These are phyloP conservation scores for Myxozyma monticola DNA, from an alignment of 805 yeast species.

Conservation along the genomic window DNA sequence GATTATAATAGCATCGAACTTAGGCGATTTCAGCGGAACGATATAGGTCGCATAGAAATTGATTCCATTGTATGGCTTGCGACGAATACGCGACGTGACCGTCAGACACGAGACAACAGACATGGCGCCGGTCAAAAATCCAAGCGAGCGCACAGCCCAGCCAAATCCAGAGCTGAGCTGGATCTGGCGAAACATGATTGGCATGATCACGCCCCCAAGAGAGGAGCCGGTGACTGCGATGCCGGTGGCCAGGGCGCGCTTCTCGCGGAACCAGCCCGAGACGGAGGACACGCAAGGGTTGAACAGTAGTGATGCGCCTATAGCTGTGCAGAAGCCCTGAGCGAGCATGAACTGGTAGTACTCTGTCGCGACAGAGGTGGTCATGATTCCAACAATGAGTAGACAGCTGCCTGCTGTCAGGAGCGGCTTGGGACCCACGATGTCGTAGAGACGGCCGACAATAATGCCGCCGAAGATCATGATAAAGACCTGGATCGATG, in stretches of 20 bases:
- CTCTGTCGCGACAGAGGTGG: constrained; percentile 40
- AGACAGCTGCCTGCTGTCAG: constrained; percentile 30
- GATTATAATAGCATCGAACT: constrained; percentile 29
- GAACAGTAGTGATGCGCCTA: constrained; percentile 47
- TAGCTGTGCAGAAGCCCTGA: constrained; percentile 52
- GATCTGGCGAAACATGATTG: constrained; percentile 47
- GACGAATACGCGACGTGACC: constrained; percentile 34
- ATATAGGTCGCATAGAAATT: constrained; percentile 1
- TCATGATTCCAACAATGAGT: constrained; percentile 35
- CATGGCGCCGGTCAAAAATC: constrained; percentile 44
- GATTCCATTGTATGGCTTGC: background rate
- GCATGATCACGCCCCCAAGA: constrained; percentile 52
- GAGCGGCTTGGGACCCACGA: constrained; percentile 33
- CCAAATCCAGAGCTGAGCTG: constrained; percentile 49
- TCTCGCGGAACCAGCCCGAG: constrained; percentile 48
- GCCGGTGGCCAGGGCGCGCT: constrained; percentile 49
- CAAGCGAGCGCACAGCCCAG: constrained; percentile 55
- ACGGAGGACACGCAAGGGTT: constrained; percentile 47
- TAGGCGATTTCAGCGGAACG: constrained; percentile 34
- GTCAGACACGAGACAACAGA: constrained; percentile 29
- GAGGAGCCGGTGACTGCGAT: constrained; percentile 53
- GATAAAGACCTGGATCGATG: constrained; percentile 36
- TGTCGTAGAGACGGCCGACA: constrained; percentile 36
- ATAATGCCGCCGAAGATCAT: constrained; percentile 32
- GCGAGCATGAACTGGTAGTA: constrained; percentile 55